Evolutionary conservation across 805 yeast genomes (phyloP), one percentile per base, ranked within the genome.

Genomic region (Metschnikowia reukaufii): DNA sequence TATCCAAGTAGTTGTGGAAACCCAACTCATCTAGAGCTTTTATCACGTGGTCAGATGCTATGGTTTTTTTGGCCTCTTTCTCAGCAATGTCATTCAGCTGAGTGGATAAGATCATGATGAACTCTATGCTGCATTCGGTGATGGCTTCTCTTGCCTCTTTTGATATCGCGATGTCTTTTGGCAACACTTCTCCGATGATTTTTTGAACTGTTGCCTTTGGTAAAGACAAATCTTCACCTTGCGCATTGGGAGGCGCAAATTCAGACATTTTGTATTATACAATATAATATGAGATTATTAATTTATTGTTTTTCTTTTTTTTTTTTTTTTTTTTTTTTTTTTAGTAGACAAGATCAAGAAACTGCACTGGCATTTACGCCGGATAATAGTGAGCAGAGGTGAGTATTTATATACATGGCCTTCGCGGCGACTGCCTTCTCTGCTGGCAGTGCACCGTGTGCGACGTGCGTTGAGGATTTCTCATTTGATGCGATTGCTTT

Each of bases 51-150:
- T 94, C 99, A 1, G 96, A 86, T 0, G 97, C 96, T 36, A 94
- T 94, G 2, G 99, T 94, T 67, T 94, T 94, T 66, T 94, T 94
- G 44, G 95, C 83, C 63, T 94, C 99, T 58, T 86, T 86, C 58
- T 94, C 98, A 1, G 98, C 98, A 55, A 94, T 90, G 52, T 94
- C 98, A 59, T 92, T 91, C 46, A 92, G 85, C 68, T 90, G 96
- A 2, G 96, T 88, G 9, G 97, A 86, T 36, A 92, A 72, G 49
- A 92, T 88, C 96, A 94, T 92, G 50, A 94, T 85, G 64, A 94
- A 92, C 67, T 90, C 97, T 46, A 94, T 89, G 59, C 97, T 90
- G 65, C 97, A 92, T 63, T 94, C 97, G 36, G 96, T 92, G 37
- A 94, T 79, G 36, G 96, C 94, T 60, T 92, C 98, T 48, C 97